Evolutionary conservation across 345 rosid species (phyloP).

Genomic region (Aurinia saxatilis): DNA sequence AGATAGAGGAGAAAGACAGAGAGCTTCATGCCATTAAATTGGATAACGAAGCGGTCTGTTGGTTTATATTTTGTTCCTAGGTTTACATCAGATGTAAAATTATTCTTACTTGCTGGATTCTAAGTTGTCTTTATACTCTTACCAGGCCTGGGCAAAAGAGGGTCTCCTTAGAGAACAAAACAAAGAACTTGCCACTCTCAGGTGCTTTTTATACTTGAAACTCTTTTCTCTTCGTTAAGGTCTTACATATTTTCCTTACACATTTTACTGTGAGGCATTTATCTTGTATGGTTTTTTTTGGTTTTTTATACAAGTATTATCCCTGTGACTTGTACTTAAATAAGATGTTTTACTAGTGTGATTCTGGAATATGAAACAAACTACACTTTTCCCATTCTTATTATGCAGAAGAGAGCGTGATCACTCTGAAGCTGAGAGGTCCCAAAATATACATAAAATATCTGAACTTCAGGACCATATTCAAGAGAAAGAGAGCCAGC

Average conservation of each 20-base stretch:
- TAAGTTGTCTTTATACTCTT: conserved; percentile 22
- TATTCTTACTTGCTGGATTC: background rate
- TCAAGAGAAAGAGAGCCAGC: conserved; percentile 88
- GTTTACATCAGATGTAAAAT: background rate
- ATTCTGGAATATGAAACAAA: background rate
- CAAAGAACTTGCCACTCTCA: conserved; percentile 74
- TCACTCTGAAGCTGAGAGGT: conserved; percentile 93
- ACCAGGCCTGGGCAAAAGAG: conserved; percentile 96
- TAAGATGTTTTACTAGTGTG: background rate
- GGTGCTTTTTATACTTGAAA: conserved; percentile 35
- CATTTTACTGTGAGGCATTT: background rate
- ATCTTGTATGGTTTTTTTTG: background rate
- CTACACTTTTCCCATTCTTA: background rate
- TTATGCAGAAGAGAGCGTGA: conserved; percentile 91
- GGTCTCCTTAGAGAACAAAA: conserved; percentile 85
- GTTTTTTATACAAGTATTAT: background rate
- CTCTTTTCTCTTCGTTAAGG: conserved; percentile 25
- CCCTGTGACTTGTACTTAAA: background rate
- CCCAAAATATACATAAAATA: conserved; percentile 68
- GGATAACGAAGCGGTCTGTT: conserved; percentile 70
- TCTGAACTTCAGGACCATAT: conserved; percentile 83
- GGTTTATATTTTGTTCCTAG: background rate
- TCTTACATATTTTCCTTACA: background rate
- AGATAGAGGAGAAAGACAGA: conserved; percentile 62
- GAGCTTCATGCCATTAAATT: conserved; percentile 60